Evolutionary conservation across 768 basidiomycete species (phyloP).

Genomic region (Termitomyces sp.): DNA sequence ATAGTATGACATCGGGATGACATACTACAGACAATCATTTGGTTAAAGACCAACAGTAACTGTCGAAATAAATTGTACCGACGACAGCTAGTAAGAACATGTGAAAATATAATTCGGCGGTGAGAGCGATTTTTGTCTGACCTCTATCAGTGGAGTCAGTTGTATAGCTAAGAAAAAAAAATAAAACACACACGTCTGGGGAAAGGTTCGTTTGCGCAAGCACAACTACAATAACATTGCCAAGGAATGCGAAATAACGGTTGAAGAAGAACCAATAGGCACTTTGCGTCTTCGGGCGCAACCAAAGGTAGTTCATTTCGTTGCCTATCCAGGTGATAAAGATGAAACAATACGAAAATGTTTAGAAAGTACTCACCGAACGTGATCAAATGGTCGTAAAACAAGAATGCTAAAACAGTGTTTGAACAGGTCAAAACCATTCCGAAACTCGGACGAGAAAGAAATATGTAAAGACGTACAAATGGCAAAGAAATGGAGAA

Average conservation of each 20-base stretch:
- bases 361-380: slow-evolving; percentile 22
- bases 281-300: slow-evolving; percentile 31
- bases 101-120: neutral
- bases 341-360: neutral
- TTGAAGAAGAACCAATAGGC: slow-evolving; percentile 46
- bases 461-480: slow-evolving; percentile 20
- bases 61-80: slow-evolving; percentile 37
- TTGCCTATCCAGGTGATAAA: slow-evolving; percentile 18
- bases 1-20: neutral
- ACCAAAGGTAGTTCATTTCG: slow-evolving; percentile 45
- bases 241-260: slow-evolving; percentile 44
- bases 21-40: slow-evolving; percentile 45
- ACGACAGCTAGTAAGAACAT: slow-evolving; percentile 31
- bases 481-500: slow-evolving; percentile 29
- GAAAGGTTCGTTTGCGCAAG: slow-evolving; percentile 26
- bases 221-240: slow-evolving; percentile 28
- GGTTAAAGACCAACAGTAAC: slow-evolving; percentile 36
- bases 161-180: neutral
- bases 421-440: neutral
- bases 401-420: slow-evolving; percentile 30
- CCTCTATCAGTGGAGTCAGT: slow-evolving; percentile 10
- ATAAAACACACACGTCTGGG: slow-evolving; percentile 15
- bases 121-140: slow-evolving; percentile 3
- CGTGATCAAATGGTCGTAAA: slow-evolving; percentile 37
- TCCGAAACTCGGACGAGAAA: neutral